A percentile compares a stretch with the other conserved stretches of the same genome.
Conservation (phyloP, 441 rosid species). For the Eruca vesicaria region DNA sequence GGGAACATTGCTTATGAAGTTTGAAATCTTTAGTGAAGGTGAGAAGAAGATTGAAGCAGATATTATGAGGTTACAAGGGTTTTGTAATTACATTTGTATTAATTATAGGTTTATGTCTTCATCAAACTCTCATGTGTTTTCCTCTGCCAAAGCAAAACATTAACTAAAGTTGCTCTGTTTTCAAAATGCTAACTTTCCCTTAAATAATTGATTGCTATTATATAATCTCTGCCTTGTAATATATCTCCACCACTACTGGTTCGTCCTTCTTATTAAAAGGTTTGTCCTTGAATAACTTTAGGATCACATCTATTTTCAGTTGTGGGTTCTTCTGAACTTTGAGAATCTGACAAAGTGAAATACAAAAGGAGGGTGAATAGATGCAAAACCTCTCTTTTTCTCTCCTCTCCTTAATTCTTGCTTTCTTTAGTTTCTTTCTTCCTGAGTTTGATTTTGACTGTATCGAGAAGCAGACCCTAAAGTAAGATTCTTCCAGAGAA, state of each 20-base stretch:
- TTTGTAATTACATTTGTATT: slow-evolving; percentile 21
- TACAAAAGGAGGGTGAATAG: slow-evolving; percentile 36
- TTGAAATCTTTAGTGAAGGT: not conserved
- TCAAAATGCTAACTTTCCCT: slow-evolving; percentile 26
- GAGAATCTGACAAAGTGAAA: slow-evolving; percentile 38
- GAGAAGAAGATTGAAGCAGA: slow-evolving; percentile 16
- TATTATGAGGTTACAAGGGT: slow-evolving; percentile 11
- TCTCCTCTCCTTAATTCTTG: slow-evolving; percentile 14
- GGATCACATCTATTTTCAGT: not conserved
- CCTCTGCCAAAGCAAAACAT: slow-evolving; percentile 45
- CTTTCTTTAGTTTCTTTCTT: slow-evolving; percentile 32
- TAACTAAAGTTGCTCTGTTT: slow-evolving; percentile 51
- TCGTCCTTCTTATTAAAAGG: not conserved
- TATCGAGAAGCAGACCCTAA: slow-evolving; percentile 69
- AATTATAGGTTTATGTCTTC: slow-evolving; percentile 20
- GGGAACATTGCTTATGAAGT: slow-evolving; percentile 1
- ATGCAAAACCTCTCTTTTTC: slow-evolving; percentile 28
- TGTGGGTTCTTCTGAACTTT: slow-evolving; percentile 29
- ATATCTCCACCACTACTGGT: not conserved
- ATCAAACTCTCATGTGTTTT: slow-evolving; percentile 29
- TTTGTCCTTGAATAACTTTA: slow-evolving; percentile 27
- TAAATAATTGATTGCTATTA: not conserved
- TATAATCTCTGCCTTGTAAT: not conserved
- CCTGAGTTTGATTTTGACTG: slow-evolving; percentile 48
- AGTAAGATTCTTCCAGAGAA: slow-evolving; percentile 39